phyloP scores from a whole-genome alignment of 2,329 filamentous ascomycete species.

The Scytalidium lignicola region DNA sequence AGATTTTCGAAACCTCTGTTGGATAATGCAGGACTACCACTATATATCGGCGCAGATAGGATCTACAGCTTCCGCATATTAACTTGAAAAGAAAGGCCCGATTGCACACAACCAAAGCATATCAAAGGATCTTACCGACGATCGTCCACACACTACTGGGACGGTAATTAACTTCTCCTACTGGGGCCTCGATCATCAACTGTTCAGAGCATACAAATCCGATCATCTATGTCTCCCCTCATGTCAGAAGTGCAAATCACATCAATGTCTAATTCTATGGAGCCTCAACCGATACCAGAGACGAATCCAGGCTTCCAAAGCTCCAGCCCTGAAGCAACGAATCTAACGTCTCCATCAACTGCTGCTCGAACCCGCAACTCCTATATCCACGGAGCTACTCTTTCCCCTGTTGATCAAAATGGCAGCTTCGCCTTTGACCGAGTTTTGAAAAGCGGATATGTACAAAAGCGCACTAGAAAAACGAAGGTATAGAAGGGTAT shows the following conservation, averaged over 20 bases:
- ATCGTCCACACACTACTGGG: neutral
- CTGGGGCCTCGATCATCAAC: neutral
- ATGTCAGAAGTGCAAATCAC: slow-evolving; percentile 19
- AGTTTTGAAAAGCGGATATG: slow-evolving; percentile 81
- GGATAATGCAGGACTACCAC: neutral
- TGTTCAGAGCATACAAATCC: neutral
- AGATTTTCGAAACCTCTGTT: neutral
- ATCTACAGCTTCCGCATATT: neutral
- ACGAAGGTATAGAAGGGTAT: slow-evolving; percentile 62
- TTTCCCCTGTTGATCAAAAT: slow-evolving; percentile 87
- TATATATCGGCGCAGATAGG: neutral
- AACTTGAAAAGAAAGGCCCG: neutral
- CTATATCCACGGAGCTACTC: slow-evolving; percentile 55
- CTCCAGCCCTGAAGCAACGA: slow-evolving; percentile 13
- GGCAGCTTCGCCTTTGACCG: slow-evolving; percentile 95
- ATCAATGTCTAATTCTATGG: slow-evolving; percentile 10
- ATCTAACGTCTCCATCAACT: slow-evolving; percentile 16
- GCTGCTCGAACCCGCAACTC: slow-evolving; percentile 23
- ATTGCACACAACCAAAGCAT: neutral
- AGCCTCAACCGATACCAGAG: slow-evolving; percentile 22
- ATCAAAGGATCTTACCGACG: neutral
- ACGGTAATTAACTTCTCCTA: neutral
- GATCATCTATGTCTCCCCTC: neutral
- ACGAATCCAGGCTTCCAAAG: slow-evolving; percentile 14
- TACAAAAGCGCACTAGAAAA: slow-evolving; percentile 85